These are phyloP conservation scores for Berkeleyomyces rouxiae DNA, from an alignment of 2,329 filamentous ascomycete genomes.

Conservation along the genomic window DNA sequence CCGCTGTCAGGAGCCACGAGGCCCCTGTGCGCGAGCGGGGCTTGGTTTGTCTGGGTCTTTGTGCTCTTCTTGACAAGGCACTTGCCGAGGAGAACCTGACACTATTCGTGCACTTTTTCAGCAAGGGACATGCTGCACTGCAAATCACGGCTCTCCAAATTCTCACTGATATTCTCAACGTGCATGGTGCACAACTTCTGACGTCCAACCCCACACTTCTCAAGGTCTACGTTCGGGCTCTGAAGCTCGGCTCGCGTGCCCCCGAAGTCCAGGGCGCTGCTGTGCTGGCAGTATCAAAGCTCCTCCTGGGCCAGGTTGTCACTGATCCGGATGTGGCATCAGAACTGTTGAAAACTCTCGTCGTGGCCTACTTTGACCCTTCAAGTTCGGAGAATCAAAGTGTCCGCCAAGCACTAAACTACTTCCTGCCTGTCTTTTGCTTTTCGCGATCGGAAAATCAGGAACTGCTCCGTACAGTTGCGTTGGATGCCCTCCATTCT, in stretches of 20 bases:
- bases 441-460: conserved; percentile 74
- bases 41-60: conserved; percentile 75
- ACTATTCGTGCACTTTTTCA: conserved; percentile 91
- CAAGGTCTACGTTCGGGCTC: conserved; percentile 71
- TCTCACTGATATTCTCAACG: conserved; percentile 79
- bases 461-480: conserved; percentile 58
- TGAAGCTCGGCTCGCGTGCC: conserved; percentile 53
- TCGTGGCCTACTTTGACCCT: conserved; percentile 80
- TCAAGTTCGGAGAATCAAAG: conserved; percentile 64
- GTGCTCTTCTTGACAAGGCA: conserved; percentile 77
- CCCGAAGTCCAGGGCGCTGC: conserved; percentile 67
- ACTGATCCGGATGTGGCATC: conserved; percentile 48
- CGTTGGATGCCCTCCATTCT: conserved; percentile 57
- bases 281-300: conserved; percentile 67
- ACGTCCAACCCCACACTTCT: conserved; percentile 51
- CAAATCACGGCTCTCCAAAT: conserved; percentile 86
- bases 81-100: conserved; percentile 83
- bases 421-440: conserved; percentile 89
- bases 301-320: conserved; percentile 66
- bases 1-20: conserved; percentile 84
- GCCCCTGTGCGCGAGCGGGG: conserved; percentile 83
- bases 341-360: conserved; percentile 68
- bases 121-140: conserved; percentile 74
- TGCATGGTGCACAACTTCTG: conserved; percentile 67
- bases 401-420: conserved; percentile 72